A percentile compares a stretch with the other conserved stretches of the same genome.
phyloP scores from a whole-genome alignment of 208 protist species.

The Spongospora subterranea region DNA sequence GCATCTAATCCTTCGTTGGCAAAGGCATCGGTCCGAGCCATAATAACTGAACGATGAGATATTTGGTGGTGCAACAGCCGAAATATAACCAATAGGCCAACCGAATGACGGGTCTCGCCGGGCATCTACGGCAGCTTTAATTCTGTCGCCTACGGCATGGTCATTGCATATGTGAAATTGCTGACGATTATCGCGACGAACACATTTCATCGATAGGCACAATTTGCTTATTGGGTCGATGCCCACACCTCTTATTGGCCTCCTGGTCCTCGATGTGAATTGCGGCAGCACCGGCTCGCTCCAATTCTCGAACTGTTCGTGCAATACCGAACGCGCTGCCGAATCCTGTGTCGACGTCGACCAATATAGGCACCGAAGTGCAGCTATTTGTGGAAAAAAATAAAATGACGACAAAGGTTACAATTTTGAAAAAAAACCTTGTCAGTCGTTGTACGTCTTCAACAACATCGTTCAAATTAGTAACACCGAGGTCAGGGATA shows the following conservation, averaged over 20 bases:
- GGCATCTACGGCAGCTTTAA: constrained; percentile 24
- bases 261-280: constrained; percentile 73
- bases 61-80: constrained; percentile 62
- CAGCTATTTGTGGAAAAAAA: constrained; percentile 61
- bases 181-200: constrained; percentile 54
- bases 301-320: constrained; percentile 68
- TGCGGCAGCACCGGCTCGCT: constrained; percentile 69
- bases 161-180: background rate
- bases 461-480: constrained; percentile 73
- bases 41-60: constrained; percentile 71
- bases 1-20: constrained; percentile 73
- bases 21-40: constrained; percentile 72
- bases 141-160: background rate
- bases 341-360: constrained; percentile 75
- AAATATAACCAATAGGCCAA: constrained; percentile 54
- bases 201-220: constrained; percentile 67
- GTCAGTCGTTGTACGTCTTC: constrained; percentile 71
- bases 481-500: constrained; percentile 72
- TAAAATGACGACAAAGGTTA: background rate
- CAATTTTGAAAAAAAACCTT: background rate
- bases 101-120: background rate
- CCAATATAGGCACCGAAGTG: constrained; percentile 69
- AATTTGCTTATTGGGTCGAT: constrained; percentile 69
- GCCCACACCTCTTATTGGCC: constrained; percentile 69
- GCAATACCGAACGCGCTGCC: constrained; percentile 69